These are phyloP conservation scores for Lepidium sativum DNA, from an alignment of 345 rosid genomes.

Conservation along the genomic window DNA sequence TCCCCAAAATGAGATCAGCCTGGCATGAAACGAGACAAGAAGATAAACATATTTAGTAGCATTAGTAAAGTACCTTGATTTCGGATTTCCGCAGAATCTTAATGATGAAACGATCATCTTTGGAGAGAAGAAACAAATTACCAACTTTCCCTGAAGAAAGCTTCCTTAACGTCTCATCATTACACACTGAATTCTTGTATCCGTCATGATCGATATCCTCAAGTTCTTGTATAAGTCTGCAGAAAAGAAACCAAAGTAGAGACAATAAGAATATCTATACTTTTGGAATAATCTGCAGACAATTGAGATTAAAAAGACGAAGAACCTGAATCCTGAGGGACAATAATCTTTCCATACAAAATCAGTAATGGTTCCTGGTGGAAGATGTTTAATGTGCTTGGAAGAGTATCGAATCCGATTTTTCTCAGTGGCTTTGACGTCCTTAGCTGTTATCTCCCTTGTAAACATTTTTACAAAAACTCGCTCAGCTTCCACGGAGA, in stretches of 20 bases:
- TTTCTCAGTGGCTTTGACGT: conserved; percentile 28
- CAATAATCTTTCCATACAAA: conserved; percentile 49
- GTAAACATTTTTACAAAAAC: conserved; percentile 9
- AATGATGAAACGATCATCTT: conserved; percentile 34
- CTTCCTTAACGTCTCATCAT: conserved; percentile 36
- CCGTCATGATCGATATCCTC: conserved; percentile 35
- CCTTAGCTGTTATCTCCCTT: conserved; percentile 21
- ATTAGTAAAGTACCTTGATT: conserved; percentile 34
- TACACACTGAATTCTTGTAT: conserved; percentile 37
- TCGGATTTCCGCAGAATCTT: conserved; percentile 46
- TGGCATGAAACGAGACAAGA: background rate
- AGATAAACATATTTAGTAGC: background rate
- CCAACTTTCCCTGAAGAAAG: conserved; percentile 37
- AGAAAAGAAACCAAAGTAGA: background rate
- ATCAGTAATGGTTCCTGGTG: conserved; percentile 27
- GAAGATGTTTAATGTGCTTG: conserved; percentile 19
- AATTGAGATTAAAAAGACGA: background rate
- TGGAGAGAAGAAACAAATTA: conserved; percentile 30
- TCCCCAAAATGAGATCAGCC: background rate
- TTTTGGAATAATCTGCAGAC: too few relatives aligned
- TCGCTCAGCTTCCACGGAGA: background rate
- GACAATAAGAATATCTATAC: background rate
- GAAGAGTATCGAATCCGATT: conserved; percentile 28
- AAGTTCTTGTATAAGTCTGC: conserved; percentile 39
- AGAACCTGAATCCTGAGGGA: conserved; percentile 48